These are phyloP conservation scores for Trifolium subterraneum DNA, from an alignment of 306 rosid species.

Conservation along the genomic window DNA sequence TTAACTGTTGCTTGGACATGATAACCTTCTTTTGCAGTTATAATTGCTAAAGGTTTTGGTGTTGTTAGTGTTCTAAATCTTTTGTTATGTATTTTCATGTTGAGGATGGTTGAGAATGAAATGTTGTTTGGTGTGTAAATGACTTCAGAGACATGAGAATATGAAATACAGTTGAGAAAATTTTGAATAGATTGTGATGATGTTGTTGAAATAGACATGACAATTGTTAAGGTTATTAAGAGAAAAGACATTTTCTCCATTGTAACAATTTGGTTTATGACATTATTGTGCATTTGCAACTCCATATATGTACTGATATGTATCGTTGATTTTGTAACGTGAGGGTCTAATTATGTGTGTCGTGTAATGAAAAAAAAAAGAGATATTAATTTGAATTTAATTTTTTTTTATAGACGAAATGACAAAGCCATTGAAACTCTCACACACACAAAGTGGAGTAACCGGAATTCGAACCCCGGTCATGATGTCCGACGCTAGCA, in stretches of 20 bases:
- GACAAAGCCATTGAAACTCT: too few relatives aligned
- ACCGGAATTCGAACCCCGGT: too few relatives aligned
- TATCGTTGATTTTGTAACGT: neutral
- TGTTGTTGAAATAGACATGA: neutral
- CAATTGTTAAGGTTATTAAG: neutral
- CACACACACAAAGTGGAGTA: too few relatives aligned
- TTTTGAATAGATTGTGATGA: conserved; percentile 5
- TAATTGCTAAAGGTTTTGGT: conserved; percentile 43
- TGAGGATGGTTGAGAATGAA: conserved; percentile 35
- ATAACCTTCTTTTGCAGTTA: neutral
- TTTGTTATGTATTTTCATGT: conserved; percentile 25
- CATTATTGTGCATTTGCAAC: neutral
- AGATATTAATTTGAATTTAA: too few relatives aligned
- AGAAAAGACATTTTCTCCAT: neutral
- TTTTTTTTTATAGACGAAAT: too few relatives aligned
- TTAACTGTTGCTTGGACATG: conserved; percentile 39
- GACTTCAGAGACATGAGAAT: neutral
- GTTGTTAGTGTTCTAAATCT: conserved; percentile 29
- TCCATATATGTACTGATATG: neutral
- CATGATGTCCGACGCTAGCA: too few relatives aligned
- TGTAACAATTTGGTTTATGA: neutral
- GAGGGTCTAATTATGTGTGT: neutral
- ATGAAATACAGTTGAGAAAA: conserved; percentile 19
- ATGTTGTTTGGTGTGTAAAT: conserved; percentile 13
- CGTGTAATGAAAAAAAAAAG: too few relatives aligned